Conservation (phyloP, 352 stramenopile genomes). For the Pilasporangium apinafurcum region DNA sequence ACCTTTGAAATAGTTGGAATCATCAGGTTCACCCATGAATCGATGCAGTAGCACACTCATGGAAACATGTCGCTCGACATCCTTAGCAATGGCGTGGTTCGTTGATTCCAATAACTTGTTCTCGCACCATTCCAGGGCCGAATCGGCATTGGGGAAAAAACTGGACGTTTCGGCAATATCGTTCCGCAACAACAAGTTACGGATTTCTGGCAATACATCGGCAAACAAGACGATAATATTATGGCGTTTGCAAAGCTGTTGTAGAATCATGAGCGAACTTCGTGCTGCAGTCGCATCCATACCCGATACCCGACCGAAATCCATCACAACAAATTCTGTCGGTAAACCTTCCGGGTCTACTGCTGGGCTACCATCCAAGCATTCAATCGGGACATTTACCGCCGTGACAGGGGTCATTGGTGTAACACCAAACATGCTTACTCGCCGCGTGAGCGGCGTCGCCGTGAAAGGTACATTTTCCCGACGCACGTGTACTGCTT, state of each 20-base stretch:
- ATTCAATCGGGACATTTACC: constrained; percentile 53
- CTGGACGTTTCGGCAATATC: constrained; percentile 59
- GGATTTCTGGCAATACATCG: constrained; percentile 62
- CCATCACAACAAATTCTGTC: constrained; percentile 84
- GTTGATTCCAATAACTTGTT: constrained; percentile 45
- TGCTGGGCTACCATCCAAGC: constrained; percentile 58
- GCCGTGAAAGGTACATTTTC: constrained; percentile 10
- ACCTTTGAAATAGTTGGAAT: constrained; percentile 54
- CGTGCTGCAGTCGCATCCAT: constrained; percentile 86
- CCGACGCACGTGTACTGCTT: constrained; percentile 60
- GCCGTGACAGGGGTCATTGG: constrained; percentile 45
- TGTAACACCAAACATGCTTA: constrained; percentile 16
- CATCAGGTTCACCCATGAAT: constrained; percentile 73
- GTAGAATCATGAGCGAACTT: constrained; percentile 78
- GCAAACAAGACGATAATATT: constrained; percentile 69
- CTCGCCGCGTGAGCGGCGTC: neutral
- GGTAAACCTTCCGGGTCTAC: constrained; percentile 41
- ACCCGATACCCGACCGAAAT: constrained; percentile 82
- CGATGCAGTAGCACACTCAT: constrained; percentile 68
- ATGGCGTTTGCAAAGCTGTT: constrained; percentile 71
- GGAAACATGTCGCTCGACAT: constrained; percentile 32
- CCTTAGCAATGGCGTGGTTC: constrained; percentile 18
- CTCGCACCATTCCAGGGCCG: constrained; percentile 73
- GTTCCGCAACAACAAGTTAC: constrained; percentile 53
- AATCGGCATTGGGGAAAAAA: constrained; percentile 69